Base-by-base conservation (phyloP, 1,284 basidiomycete genomes). In the Pisolithus thermaeus region DNA sequence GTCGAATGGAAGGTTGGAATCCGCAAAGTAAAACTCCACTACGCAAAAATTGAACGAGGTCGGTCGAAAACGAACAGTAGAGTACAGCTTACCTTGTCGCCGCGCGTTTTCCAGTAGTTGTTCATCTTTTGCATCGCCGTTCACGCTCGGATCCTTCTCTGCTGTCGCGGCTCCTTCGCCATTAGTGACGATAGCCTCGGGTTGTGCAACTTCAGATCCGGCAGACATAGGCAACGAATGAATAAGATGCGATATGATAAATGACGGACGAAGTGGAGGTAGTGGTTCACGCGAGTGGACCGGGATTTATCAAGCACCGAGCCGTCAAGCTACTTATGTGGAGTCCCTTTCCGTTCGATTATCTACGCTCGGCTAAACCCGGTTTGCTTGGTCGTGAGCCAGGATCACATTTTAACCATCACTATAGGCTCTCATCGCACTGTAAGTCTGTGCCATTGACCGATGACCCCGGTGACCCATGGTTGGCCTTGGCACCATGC, bases 1-100 rank as follows among this genome's bases (percentile, higher is more conserved):
- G 81, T 98, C 97, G 62, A 86, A 95, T 12, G 97, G 96, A 46
- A 99, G 80, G 73, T 99, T 99, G 30, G 93, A 83, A 71, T 97
- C 92, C 48, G 90, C 90, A 72, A 99, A 95, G 78, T 99, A 99
- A 72, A 98, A 99, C 70, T 96, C 92, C 64, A 97, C 95, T 97
- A 52, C 6, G 5, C 53, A 7, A 32, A 45, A 14, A 47, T 20
- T 27, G 38, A 22, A 46, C 42, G 2, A 25, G 7, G 32, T 12
- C 28, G 35, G 12, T 16, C 35, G 12, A 30, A 20, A 35, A 27
- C 7, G 9, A 18, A 4, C 14, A 12, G 27, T 49, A 7, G 39
- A 18, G 23, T 40, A 46, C 23, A 3, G 43, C 53, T 16, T 14
- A 56, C 67, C 51, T 57, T 66, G 64, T 49, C 57, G 68, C 30